Percentiles rank a stretch among this genome's conserved stretches.
Evolutionary conservation across 2,329 filamentous ascomycete species (phyloP).

Genomic region (Aaosphaeria arxii): DNA sequence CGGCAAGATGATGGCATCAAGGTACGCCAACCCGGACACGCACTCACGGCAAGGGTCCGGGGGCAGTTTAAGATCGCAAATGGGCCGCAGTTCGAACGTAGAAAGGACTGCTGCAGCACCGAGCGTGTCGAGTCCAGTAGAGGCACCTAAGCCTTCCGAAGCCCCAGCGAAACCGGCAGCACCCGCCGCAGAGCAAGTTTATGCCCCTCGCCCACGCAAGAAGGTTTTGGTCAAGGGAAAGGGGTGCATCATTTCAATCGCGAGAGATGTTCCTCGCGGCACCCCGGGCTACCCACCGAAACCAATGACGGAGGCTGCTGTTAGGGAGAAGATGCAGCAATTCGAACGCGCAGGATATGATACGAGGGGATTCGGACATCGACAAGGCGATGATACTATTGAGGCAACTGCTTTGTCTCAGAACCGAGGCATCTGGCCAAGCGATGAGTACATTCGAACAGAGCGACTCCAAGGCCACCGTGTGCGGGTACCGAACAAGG

Average conservation of each 20-base stretch:
- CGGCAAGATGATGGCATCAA: slow-evolving; percentile 41
- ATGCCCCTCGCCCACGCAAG: slow-evolving; percentile 40
- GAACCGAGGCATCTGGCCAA: slow-evolving; percentile 68
- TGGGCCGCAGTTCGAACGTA: slow-evolving; percentile 13
- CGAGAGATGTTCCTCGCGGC: slow-evolving; percentile 40
- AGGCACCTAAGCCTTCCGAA: slow-evolving; percentile 15
- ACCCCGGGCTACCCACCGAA: slow-evolving; percentile 40
- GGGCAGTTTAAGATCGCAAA: slow-evolving; percentile 13
- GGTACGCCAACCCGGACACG: slow-evolving; percentile 35
- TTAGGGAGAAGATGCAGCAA: slow-evolving; percentile 59
- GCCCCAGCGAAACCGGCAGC: slow-evolving; percentile 14
- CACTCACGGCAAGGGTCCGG: slow-evolving; percentile 30
- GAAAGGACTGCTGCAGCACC: slow-evolving; percentile 19
- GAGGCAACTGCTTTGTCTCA: slow-evolving; percentile 42
- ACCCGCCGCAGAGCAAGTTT: slow-evolving; percentile 10
- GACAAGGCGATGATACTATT: slow-evolving; percentile 41
- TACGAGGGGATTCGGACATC: slow-evolving; percentile 65
- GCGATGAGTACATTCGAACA: slow-evolving; percentile 54
- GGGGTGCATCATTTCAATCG: slow-evolving; percentile 45
- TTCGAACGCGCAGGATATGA: slow-evolving; percentile 71
- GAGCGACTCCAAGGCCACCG: slow-evolving; percentile 57
- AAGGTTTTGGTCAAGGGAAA: slow-evolving; percentile 46
- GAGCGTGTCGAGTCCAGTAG: slow-evolving; percentile 8
- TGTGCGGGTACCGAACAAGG: slow-evolving; percentile 69
- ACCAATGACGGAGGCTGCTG: slow-evolving; percentile 50